phyloP scores from a whole-genome alignment of 805 yeast species.

The Metschnikowia bowlesiae region DNA sequence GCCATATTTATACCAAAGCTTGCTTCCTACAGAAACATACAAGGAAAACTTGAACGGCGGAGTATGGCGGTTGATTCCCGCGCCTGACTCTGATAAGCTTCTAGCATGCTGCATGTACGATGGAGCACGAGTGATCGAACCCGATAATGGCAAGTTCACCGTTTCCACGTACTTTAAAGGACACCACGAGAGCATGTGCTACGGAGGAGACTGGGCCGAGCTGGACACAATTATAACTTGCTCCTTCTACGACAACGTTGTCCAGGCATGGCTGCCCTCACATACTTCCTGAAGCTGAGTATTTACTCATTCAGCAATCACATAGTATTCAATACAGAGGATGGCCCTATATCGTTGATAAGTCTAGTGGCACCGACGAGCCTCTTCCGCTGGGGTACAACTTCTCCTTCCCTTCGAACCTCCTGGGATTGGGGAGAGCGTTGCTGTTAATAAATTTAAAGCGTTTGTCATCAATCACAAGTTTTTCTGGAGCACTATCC shows the following conservation, averaged over 20 bases:
- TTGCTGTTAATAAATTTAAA: constrained; percentile 63
- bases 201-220: constrained; percentile 85
- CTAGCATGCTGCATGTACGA: constrained; percentile 92
- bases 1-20: constrained; percentile 39
- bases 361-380: constrained; percentile 78
- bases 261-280: constrained; percentile 64
- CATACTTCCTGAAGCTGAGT: background rate
- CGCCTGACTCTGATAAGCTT: constrained; percentile 45
- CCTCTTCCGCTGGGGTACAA: constrained; percentile 96
- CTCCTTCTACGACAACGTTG: constrained; percentile 82
- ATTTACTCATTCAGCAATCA: background rate
- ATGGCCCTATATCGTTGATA: constrained; percentile 26
- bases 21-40: constrained; percentile 46
- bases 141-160: constrained; percentile 18
- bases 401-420: constrained; percentile 62
- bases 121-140: constrained; percentile 70
- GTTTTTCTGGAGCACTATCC: constrained; percentile 18
- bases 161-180: constrained; percentile 47
- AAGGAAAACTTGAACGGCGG: constrained; percentile 77
- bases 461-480: constrained; percentile 63
- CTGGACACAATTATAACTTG: constrained; percentile 64
- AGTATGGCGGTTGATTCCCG: constrained; percentile 86
- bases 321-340: background rate
- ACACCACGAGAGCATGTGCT: constrained; percentile 88
- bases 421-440: constrained; percentile 85